A percentile compares a stretch with the other conserved stretches of the same genome.
These are phyloP conservation scores for Fonsecaea erecta DNA, from an alignment of 2,329 filamentous ascomycete species.

Conservation along the genomic window DNA sequence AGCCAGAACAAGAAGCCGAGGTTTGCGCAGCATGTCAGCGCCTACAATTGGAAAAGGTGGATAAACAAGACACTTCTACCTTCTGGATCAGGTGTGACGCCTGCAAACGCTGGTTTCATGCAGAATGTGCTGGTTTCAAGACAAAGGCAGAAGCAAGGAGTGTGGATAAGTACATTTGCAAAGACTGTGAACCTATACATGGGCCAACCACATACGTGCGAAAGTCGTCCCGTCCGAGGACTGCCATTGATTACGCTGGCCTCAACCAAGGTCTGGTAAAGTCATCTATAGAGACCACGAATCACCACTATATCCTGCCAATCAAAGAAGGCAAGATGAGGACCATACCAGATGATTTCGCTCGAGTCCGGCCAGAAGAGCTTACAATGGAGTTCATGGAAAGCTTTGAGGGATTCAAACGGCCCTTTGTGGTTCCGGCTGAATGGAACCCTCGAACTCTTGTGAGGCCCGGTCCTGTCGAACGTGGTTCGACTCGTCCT, in stretches of 20 bases:
- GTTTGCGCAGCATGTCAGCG: slow-evolving; percentile 62
- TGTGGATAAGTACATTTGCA: slow-evolving; percentile 71
- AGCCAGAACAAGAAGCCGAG: slow-evolving; percentile 30
- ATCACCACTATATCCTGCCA: slow-evolving; percentile 70
- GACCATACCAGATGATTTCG: slow-evolving; percentile 66
- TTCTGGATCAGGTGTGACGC: slow-evolving; percentile 70
- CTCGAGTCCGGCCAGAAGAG: slow-evolving; percentile 66
- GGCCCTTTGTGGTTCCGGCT: slow-evolving; percentile 70
- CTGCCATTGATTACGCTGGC: slow-evolving; percentile 70
- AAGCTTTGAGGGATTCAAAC: slow-evolving; percentile 65
- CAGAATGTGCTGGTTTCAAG: slow-evolving; percentile 68
- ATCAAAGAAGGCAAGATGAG: slow-evolving; percentile 68
- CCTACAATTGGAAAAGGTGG: slow-evolving; percentile 53
- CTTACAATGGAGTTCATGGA: slow-evolving; percentile 68
- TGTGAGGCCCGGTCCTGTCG: neutral
- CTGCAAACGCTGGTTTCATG: slow-evolving; percentile 71
- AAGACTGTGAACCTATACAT: slow-evolving; percentile 61
- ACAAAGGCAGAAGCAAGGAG: slow-evolving; percentile 67
- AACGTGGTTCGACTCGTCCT: neutral
- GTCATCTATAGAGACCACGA: slow-evolving; percentile 65
- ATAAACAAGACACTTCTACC: slow-evolving; percentile 55
- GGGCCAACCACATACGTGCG: slow-evolving; percentile 70
- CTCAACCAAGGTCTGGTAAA: slow-evolving; percentile 69
- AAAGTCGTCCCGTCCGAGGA: slow-evolving; percentile 68
- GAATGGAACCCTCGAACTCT: slow-evolving; percentile 60